A percentile compares a stretch with the other conserved stretches of the same genome.
These are phyloP conservation scores for Echria macrotheca DNA, from an alignment of 495 filamentous ascomycete species.

Conservation along the genomic window DNA sequence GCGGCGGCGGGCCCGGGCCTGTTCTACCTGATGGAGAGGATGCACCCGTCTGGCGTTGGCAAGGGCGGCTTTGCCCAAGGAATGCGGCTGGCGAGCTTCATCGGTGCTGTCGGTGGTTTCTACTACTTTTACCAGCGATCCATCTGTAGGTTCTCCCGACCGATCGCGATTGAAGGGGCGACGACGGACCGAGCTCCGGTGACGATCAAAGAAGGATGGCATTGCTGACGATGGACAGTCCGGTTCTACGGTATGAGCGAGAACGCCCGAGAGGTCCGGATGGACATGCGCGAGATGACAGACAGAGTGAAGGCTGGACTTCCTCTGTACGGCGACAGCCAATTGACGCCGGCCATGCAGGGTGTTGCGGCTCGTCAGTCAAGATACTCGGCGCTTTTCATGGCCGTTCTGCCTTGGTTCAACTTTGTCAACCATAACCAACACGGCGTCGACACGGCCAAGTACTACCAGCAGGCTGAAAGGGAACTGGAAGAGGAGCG, in stretches of 20 bases:
- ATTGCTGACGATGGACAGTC: slow-evolving; percentile 38
- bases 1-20: slow-evolving; percentile 64
- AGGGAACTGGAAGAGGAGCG: slow-evolving; percentile 80
- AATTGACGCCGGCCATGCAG: slow-evolving; percentile 78
- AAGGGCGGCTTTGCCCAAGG: slow-evolving; percentile 72
- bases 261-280: slow-evolving; percentile 83
- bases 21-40: slow-evolving; percentile 71
- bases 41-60: slow-evolving; percentile 75
- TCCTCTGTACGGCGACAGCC: slow-evolving; percentile 81
- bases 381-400: slow-evolving; percentile 76
- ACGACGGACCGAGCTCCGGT: no score
- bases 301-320: slow-evolving; percentile 85
- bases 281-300: slow-evolving; percentile 99
- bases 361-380: slow-evolving; percentile 91
- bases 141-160: slow-evolving; percentile 36
- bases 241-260: slow-evolving; percentile 94
- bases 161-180: neutral
- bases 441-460: slow-evolving; percentile 96
- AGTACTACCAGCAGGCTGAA: slow-evolving; percentile 97
- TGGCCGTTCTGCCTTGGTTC: slow-evolving; percentile 86
- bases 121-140: slow-evolving; percentile 74
- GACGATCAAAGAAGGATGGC: no score
- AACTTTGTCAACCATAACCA: slow-evolving; percentile 97
- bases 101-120: slow-evolving; percentile 71
- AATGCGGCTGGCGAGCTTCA: slow-evolving; percentile 69